These are phyloP conservation scores for Aciculosporium take DNA, from an alignment of 2,329 filamentous ascomycete genomes.

Conservation along the genomic window DNA sequence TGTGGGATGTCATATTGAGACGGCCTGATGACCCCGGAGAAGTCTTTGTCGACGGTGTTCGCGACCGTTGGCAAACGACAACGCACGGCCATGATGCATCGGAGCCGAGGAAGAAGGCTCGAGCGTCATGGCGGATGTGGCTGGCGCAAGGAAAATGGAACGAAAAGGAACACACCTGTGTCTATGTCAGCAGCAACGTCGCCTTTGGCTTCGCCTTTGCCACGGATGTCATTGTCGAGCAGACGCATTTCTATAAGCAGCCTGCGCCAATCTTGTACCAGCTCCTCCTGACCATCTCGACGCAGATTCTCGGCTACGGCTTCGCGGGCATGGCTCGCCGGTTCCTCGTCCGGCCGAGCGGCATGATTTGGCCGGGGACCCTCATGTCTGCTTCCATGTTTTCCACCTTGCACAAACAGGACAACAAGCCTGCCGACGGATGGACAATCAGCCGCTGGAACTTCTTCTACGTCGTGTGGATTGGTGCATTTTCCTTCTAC, in stretches of 20 bases:
- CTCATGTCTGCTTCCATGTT: constrained; percentile 86
- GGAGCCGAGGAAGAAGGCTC: constrained; percentile 15
- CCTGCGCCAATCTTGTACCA: constrained; percentile 65
- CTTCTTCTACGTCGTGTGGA: constrained; percentile 67
- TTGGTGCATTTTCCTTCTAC: constrained; percentile 63
- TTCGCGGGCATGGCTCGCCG: constrained; percentile 71
- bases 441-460: constrained; percentile 73
- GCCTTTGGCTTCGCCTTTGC: constrained; percentile 83
- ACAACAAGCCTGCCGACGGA: constrained; percentile 68
- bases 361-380: constrained; percentile 86
- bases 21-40: constrained; percentile 37
- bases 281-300: constrained; percentile 69
- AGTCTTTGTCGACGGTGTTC: constrained; percentile 35
- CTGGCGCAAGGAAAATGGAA: constrained; percentile 72
- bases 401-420: constrained; percentile 68
- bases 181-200: constrained; percentile 81
- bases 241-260: constrained; percentile 80
- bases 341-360: constrained; percentile 70
- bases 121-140: constrained; percentile 49
- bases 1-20: constrained; percentile 66
- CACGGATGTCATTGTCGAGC: constrained; percentile 80
- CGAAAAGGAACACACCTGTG: constrained; percentile 76
- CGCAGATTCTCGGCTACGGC: constrained; percentile 74
- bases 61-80: constrained; percentile 23
- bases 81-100: constrained; percentile 9